Conservation (phyloP, 139 green algal species). For the Nannochloris sp. region DNA sequence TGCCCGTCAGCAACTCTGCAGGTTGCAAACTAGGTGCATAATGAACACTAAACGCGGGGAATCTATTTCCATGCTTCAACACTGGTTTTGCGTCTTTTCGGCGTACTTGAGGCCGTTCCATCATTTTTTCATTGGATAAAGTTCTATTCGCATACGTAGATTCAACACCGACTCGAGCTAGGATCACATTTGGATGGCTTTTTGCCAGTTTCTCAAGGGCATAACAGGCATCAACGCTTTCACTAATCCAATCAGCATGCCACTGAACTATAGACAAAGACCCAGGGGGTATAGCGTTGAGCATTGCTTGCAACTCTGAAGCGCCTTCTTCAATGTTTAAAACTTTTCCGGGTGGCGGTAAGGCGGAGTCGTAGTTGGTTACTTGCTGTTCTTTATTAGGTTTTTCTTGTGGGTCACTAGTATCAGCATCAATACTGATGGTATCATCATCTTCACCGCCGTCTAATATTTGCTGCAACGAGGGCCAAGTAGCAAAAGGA, state of each 20-base stretch:
- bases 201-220: constrained; percentile 10
- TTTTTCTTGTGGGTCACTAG: constrained; percentile 1
- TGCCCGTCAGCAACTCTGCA: constrained; percentile 10
- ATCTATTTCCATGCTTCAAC: constrained; percentile 42
- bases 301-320: constrained; percentile 33
- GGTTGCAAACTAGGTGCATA: constrained; percentile 36
- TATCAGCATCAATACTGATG: constrained; percentile 1
- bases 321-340: constrained; percentile 35
- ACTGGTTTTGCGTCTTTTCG: constrained; percentile 28
- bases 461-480: constrained; percentile 28
- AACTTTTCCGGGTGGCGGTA: constrained; percentile 30
- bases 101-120: not conserved
- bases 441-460: constrained; percentile 20
- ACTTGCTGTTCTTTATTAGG: not conserved
- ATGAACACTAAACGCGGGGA: constrained; percentile 52
- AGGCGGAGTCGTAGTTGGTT: not conserved
- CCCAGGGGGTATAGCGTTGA: constrained; percentile 20
- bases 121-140: constrained; percentile 40
- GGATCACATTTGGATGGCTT: constrained; percentile 13
- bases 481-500: constrained; percentile 53
- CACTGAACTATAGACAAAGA: constrained; percentile 39
- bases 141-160: constrained; percentile 29
- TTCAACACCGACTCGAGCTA: constrained; percentile 38
- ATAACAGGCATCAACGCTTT: constrained; percentile 9
- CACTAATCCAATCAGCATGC: constrained; percentile 45